Evolutionary conservation across 192 early-diverging fungal genomes (phyloP).

Genomic region (Backusella tarrabulga): DNA sequence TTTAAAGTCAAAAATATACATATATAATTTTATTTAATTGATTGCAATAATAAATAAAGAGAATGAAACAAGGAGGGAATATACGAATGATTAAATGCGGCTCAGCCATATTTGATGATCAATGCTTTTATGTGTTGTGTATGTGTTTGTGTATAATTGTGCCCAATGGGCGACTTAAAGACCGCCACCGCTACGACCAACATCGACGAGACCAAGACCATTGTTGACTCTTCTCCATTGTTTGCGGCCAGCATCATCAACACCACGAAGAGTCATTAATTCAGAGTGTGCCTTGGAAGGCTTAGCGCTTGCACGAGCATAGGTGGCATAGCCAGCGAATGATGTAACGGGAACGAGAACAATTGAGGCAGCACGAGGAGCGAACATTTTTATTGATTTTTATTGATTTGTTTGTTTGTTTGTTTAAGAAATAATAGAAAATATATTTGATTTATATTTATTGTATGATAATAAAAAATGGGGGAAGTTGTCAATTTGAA

Average conservation of each 20-base stretch:
- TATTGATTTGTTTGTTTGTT: not conserved
- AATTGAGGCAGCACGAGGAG: conserved; percentile 24
- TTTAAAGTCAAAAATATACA: not conserved
- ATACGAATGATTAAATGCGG: not conserved
- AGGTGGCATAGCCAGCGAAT: conserved; percentile 30
- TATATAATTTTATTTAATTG: not conserved
- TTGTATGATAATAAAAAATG: not conserved
- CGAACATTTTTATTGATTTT: conserved; percentile 2
- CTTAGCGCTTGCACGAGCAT: conserved; percentile 19
- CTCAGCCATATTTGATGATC: not conserved
- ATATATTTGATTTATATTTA: not conserved
- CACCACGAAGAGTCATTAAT: conserved; percentile 24
- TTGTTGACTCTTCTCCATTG: conserved; percentile 39
- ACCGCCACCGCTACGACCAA: conserved; percentile 40
- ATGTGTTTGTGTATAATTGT: not conserved
- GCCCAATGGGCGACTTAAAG: conserved; percentile 16
- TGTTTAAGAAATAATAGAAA: not conserved
- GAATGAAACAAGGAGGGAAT: not conserved
- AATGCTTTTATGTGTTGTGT: not conserved
- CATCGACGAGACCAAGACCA: conserved; percentile 37
- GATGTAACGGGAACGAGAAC: conserved; percentile 25
- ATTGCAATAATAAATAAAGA: not conserved
- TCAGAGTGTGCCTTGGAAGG: conserved; percentile 21
- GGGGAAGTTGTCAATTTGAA: not conserved
- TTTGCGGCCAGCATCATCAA: not conserved